phyloP scores from a whole-genome alignment of 768 basidiomycete species.

The Zangia roseola region DNA sequence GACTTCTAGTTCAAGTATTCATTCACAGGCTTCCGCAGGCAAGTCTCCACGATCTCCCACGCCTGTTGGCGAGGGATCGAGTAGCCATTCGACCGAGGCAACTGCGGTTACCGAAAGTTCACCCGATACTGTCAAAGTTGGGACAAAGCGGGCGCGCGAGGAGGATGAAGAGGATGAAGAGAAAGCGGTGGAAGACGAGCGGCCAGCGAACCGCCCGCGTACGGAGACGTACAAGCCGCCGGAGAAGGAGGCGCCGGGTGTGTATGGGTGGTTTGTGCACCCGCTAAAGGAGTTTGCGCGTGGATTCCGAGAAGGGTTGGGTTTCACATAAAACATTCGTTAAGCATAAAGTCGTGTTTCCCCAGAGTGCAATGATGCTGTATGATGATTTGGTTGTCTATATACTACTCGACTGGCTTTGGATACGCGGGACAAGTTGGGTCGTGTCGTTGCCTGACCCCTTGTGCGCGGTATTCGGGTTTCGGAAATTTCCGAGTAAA shows the following conservation, averaged over 20 bases:
- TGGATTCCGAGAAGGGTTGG: constrained; percentile 64
- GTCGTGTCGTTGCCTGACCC: constrained; percentile 10
- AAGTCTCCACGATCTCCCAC: constrained; percentile 14
- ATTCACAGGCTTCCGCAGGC: constrained; percentile 15
- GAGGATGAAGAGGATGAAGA: constrained; percentile 35
- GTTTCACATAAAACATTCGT: constrained; percentile 17
- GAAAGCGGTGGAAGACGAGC: constrained; percentile 38
- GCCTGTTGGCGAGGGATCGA: constrained; percentile 20
- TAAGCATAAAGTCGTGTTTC: constrained; percentile 1
- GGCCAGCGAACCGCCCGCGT: constrained; percentile 52
- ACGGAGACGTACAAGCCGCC: constrained; percentile 46
- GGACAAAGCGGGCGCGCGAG: constrained; percentile 52
- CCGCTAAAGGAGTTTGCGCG: constrained; percentile 65
- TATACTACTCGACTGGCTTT: constrained; percentile 2
- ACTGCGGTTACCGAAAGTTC: constrained; percentile 35
- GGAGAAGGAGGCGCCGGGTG: constrained; percentile 43
- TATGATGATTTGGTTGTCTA: constrained; percentile 9
- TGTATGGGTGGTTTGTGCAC: constrained; percentile 58
- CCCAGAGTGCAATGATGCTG: constrained; percentile 2
- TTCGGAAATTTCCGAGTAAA: constrained; percentile 30
- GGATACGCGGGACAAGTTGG: too few relatives aligned
- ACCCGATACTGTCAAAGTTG: constrained; percentile 17
- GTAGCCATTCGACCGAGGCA: constrained; percentile 34
- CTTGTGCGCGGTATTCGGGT: constrained; percentile 20
- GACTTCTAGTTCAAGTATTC: constrained; percentile 15